These are phyloP conservation scores for Psophocarpus tetragonolobus DNA, from an alignment of 306 rosid genomes.

Conservation along the genomic window DNA sequence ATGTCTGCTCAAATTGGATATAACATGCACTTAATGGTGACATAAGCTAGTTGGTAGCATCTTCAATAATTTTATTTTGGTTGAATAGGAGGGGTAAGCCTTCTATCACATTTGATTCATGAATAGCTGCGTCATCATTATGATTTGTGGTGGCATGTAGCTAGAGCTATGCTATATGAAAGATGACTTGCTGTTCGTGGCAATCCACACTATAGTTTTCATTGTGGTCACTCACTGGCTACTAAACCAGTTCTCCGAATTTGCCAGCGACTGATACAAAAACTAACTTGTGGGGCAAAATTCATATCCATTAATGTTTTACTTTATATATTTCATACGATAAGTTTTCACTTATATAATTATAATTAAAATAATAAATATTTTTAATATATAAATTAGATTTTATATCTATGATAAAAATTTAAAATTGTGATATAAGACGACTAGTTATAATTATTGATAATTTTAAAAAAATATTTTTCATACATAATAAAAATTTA, in stretches of 20 bases:
- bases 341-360: too few species aligned
- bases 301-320: too few species aligned
- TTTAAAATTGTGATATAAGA: too few species aligned
- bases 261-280: not conserved
- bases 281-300: too few species aligned
- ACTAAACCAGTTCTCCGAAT: not conserved
- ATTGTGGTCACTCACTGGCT: not conserved
- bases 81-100: not conserved
- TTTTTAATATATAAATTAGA: too few species aligned
- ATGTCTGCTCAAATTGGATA: not conserved
- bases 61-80: not conserved
- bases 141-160: not conserved
- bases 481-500: too few species aligned
- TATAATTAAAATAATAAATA: too few species aligned
- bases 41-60: not conserved
- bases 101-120: not conserved
- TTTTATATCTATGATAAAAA: too few species aligned
- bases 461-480: too few species aligned
- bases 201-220: not conserved
- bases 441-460: too few species aligned
- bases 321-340: too few species aligned
- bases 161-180: not conserved
- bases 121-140: not conserved
- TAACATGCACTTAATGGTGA: not conserved
- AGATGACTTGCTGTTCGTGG: not conserved